Evolutionary conservation across 1,284 basidiomycete genomes (phyloP).

Genomic region (Ustilago sp.): DNA sequence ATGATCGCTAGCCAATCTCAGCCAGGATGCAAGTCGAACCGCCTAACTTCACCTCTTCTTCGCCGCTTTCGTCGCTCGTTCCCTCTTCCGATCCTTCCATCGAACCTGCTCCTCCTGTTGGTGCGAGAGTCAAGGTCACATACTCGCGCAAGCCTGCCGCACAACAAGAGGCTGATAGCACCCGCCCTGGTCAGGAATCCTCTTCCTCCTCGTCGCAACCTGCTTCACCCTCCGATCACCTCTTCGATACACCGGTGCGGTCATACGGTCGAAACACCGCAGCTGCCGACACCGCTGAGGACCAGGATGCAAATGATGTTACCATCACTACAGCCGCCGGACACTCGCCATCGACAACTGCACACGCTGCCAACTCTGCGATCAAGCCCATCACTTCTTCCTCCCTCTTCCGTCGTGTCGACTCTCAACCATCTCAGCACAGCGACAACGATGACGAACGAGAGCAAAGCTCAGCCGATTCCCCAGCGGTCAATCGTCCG

Average conservation of each 20-base stretch:
- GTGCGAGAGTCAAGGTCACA: slow-evolving; percentile 35
- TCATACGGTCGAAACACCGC: slow-evolving; percentile 20
- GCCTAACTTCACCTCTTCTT: slow-evolving; percentile 14
- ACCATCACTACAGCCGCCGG: slow-evolving; percentile 28
- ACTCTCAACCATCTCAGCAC: slow-evolving; percentile 32
- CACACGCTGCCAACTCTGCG: slow-evolving; percentile 29
- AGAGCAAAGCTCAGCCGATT: slow-evolving; percentile 9
- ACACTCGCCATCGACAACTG: slow-evolving; percentile 35
- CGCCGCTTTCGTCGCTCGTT: slow-evolving; percentile 41
- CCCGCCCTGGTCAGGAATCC: slow-evolving; percentile 1
- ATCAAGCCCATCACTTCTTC: slow-evolving; percentile 21
- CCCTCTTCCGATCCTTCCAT: slow-evolving; percentile 47
- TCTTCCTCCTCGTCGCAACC: slow-evolving; percentile 42
- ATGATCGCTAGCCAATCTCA: background rate
- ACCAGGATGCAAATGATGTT: slow-evolving; percentile 21
- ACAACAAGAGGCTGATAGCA: background rate
- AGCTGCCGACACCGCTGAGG: background rate
- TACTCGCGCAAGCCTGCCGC: slow-evolving; percentile 37
- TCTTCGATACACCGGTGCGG: slow-evolving; percentile 47
- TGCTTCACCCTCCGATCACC: slow-evolving; percentile 23
- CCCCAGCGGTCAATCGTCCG: slow-evolving; percentile 21
- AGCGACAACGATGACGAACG: slow-evolving; percentile 13
- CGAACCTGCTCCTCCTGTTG: slow-evolving; percentile 14
- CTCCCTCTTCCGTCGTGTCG: slow-evolving; percentile 34
- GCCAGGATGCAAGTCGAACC: slow-evolving; percentile 37